Base-by-base conservation (phyloP, 108 stramenopile genomes). In the Nitzschia inconspicua region DNA sequence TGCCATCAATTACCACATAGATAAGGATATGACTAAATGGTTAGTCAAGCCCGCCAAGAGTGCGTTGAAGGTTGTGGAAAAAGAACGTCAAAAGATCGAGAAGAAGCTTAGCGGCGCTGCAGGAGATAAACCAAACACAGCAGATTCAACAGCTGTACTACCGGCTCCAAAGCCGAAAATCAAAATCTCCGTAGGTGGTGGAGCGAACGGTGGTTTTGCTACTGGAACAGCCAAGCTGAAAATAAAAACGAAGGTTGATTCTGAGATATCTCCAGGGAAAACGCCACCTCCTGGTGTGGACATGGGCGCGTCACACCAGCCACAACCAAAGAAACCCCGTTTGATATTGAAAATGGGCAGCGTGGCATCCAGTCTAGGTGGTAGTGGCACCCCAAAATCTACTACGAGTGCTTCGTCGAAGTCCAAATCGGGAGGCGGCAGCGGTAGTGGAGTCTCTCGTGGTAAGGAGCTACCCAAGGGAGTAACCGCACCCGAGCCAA, bases 1-100 rank as follows among this genome's bases (percentile, higher is more conserved):
- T 65, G 91, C 91, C 13, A 70, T 85, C 4, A 34, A 56, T 4
- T 92, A 83, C 58, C 87, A 92, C 50, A 53, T 39, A 7, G 68
- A 63, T 23, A 62, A 67, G 13, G 36, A 66, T 20, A 72, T 79
- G 39, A 80, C 76, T 20, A 72, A 65, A 25, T 89, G 79, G 65
- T 78, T 92, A 22, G 68, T 82, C 27, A 71, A 77, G 28, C 41
- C 80, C 11, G 91, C 79, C 10, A 84, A 87, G 37, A 67, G 72
- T 20, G 83, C 89, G 87, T 42, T 73, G 0, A 83, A 80, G 63
- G 51, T 73, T 23, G 72, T 83, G n/a, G 59, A 75, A 47, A 61
- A 70, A 32, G 78, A 83, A 43, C 68, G 54, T 30, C 79, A 80
- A 43, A 79, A 62, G 24, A 73, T 68, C 1, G 85, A 85, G 27